Conservation (phyloP, 148 eudicot species). For the Cornus suecica region DNA sequence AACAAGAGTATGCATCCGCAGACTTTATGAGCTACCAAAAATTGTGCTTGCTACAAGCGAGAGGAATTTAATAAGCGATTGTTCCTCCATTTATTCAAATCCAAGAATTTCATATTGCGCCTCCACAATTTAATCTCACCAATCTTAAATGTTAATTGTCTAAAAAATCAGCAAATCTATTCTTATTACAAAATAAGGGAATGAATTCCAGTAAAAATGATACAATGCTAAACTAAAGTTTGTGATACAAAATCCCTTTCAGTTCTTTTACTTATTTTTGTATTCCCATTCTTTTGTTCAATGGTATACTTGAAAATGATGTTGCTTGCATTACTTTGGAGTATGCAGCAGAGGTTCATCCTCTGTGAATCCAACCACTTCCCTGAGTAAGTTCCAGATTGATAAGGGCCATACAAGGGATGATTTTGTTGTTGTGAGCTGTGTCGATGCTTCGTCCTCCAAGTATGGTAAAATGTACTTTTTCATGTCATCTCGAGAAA, state of each 20-base stretch:
- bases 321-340: neutral
- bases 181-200: no score
- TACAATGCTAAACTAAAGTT: neutral
- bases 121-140: no score
- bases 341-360: conserved; percentile 10
- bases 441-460: conserved; percentile 14
- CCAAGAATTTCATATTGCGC: no score
- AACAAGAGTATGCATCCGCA: no score
- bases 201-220: neutral
- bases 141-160: no score
- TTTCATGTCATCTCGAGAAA: conserved; percentile 29
- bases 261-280: neutral
- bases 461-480: conserved; percentile 40
- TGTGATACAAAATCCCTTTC: neutral
- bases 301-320: neutral
- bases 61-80: no score
- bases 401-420: conserved; percentile 1
- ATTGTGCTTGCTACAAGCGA: no score
- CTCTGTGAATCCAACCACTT: neutral
- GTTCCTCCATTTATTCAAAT: no score
- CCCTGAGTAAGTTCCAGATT: conserved; percentile 9
- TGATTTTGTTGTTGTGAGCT: neutral
- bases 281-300: neutral
- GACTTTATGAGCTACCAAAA: no score
- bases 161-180: no score